These are phyloP conservation scores for Backusella tuberculispora DNA, from an alignment of 192 early-diverging fungal genomes.

Conservation along the genomic window DNA sequence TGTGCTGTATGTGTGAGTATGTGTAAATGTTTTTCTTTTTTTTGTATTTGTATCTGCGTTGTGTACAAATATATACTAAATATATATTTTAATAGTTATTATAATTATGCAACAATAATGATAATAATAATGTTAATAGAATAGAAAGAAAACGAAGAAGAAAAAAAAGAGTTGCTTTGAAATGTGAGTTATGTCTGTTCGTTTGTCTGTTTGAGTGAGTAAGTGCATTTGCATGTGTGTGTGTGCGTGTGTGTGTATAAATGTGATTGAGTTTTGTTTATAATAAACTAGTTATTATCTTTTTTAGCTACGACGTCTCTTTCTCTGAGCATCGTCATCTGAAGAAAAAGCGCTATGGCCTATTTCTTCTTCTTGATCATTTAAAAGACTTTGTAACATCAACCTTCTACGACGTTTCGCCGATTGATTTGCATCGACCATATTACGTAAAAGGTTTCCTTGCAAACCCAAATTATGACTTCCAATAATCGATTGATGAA, in stretches of 20 bases:
- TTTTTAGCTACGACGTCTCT: not conserved
- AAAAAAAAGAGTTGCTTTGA: not conserved
- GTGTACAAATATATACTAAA: too few relatives aligned
- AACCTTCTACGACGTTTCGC: conserved; percentile 34
- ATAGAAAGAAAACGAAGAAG: not conserved
- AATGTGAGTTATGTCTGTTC: not conserved
- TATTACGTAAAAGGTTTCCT: conserved; percentile 48
- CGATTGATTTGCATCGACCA: conserved; percentile 38
- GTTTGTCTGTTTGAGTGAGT: not conserved
- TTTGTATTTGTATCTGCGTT: too few relatives aligned
- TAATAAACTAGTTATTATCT: too few relatives aligned
- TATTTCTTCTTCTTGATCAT: conserved; percentile 24
- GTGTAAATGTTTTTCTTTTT: too few relatives aligned
- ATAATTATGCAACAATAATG: too few relatives aligned
- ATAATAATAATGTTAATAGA: not conserved
- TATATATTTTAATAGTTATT: too few relatives aligned
- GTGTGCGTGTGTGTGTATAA: not conserved
- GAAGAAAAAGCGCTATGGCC: not conserved
- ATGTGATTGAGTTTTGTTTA: too few relatives aligned
- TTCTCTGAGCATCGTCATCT: conserved; percentile 15
- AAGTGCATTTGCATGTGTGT: not conserved
- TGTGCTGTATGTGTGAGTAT: too few relatives aligned
- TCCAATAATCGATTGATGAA: conserved; percentile 75
- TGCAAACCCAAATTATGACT: conserved; percentile 74
- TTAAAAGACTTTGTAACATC: conserved; percentile 39